A percentile compares a stretch with the other conserved stretches of the same genome.
phyloP scores from a whole-genome alignment of 2,329 filamentous ascomycete species.

The Fusarium bulbicola region DNA sequence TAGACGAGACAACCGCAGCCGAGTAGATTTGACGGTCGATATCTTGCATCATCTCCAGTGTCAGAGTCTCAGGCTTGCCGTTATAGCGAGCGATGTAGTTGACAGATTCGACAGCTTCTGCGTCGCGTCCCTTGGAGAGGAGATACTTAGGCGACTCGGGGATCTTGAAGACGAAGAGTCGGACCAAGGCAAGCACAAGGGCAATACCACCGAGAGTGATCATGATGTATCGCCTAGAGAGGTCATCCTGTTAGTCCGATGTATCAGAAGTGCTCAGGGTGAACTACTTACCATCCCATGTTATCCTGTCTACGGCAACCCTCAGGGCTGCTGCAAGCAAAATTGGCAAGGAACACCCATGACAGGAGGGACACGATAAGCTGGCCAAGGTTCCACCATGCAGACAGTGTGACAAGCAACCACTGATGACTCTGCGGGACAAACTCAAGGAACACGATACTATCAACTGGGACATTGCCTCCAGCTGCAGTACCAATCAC shows the following conservation, averaged over 20 bases:
- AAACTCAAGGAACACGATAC: slow-evolving; percentile 59
- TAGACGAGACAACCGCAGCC: neutral
- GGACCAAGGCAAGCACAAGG: neutral
- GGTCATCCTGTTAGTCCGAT: neutral
- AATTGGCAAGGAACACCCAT: slow-evolving; percentile 51
- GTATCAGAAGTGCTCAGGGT: neutral
- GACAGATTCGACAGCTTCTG: slow-evolving; percentile 13
- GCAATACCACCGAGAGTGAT: slow-evolving; percentile 17
- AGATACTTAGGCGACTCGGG: slow-evolving; percentile 26
- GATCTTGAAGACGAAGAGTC: slow-evolving; percentile 12
- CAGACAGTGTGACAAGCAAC: slow-evolving; percentile 52
- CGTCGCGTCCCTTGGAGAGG: slow-evolving; percentile 14
- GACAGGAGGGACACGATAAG: slow-evolving; percentile 48
- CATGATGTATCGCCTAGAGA: neutral
- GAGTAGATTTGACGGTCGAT: slow-evolving; percentile 22
- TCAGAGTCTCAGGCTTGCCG: slow-evolving; percentile 24
- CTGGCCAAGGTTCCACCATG: slow-evolving; percentile 60
- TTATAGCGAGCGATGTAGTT: slow-evolving; percentile 16
- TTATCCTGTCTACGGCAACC: slow-evolving; percentile 47
- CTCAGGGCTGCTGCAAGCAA: slow-evolving; percentile 42
- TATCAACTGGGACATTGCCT: slow-evolving; percentile 59
- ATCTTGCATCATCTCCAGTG: slow-evolving; percentile 27
- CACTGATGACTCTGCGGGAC: slow-evolving; percentile 55
- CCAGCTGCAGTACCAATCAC: slow-evolving; percentile 54
- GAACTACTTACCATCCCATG: slow-evolving; percentile 52